Evolutionary conservation across 2,329 filamentous ascomycete species (phyloP).

Genomic region (Apiospora rasikravindrae): DNA sequence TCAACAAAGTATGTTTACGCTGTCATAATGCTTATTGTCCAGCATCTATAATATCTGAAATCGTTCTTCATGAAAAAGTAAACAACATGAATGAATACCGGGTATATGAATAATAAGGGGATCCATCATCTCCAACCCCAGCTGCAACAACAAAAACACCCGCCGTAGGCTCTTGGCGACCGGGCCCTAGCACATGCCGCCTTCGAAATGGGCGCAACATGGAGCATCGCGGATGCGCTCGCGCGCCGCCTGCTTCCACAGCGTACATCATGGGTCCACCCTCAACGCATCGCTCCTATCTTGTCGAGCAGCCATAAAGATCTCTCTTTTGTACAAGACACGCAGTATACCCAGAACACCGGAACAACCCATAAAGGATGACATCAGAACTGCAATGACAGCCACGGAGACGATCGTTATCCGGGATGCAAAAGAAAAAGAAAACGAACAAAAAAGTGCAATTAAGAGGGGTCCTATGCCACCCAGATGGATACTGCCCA

Average conservation of each 20-base stretch:
- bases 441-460: not conserved
- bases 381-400: not conserved
- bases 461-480: not conserved
- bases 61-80: slow-evolving; percentile 13
- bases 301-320: not conserved
- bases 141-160: not conserved
- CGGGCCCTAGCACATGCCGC: no score
- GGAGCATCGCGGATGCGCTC: not conserved
- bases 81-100: slow-evolving; percentile 9
- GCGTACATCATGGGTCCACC: not conserved
- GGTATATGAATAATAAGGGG: slow-evolving; percentile 12
- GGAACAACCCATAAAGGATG: not conserved
- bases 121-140: not conserved
- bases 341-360: slow-evolving; percentile 13
- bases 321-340: not conserved
- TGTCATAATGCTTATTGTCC: not conserved
- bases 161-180: not conserved
- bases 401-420: slow-evolving; percentile 8
- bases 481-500: not conserved
- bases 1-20: not conserved
- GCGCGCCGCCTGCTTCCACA: not conserved
- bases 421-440: slow-evolving; percentile 6
- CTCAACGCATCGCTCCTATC: not conserved
- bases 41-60: not conserved
- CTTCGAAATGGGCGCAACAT: not conserved